These are phyloP conservation scores for Lipomyces lipofer DNA, from an alignment of 805 yeast species.

Conservation along the genomic window DNA sequence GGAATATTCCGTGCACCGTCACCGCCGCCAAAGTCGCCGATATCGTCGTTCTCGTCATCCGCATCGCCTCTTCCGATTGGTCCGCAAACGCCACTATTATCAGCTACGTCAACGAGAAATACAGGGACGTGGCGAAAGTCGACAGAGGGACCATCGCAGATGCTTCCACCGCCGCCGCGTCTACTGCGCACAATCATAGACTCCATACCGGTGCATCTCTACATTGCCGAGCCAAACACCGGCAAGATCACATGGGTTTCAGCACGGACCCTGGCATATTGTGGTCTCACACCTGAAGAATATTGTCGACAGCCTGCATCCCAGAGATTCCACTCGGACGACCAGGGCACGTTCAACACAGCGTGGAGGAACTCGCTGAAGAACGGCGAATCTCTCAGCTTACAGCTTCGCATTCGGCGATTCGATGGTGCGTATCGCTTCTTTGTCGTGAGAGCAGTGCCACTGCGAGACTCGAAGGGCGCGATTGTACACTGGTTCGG, in stretches of 20 bases:
- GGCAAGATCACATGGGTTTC: constrained; percentile 40
- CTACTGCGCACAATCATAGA: constrained; percentile 38
- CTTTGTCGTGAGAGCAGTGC: constrained; percentile 37
- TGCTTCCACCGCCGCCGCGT: constrained; percentile 20
- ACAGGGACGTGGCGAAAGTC: neutral
- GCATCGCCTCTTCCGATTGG: constrained; percentile 12
- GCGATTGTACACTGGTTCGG: constrained; percentile 40
- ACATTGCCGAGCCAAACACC: constrained; percentile 36
- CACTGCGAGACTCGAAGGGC: constrained; percentile 37
- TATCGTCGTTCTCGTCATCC: constrained; percentile 22
- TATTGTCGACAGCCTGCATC: constrained; percentile 31
- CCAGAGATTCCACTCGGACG: constrained; percentile 37
- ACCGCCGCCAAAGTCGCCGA: constrained; percentile 27
- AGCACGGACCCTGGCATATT: constrained; percentile 37
- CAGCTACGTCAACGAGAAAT: neutral
- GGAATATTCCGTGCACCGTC: constrained; percentile 5
- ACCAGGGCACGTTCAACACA: constrained; percentile 30
- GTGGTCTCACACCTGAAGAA: constrained; percentile 36
- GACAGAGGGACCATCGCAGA: constrained; percentile 1
- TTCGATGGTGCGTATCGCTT: constrained; percentile 39
- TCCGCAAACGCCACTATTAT: constrained; percentile 21
- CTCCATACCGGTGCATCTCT: constrained; percentile 41
- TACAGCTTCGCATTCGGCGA: constrained; percentile 36
- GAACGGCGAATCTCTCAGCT: constrained; percentile 36
- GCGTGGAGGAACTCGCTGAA: constrained; percentile 36